Evolutionary conservation across 1,139 yeast genomes (phyloP).

Genomic region (Taphrina pruni): DNA sequence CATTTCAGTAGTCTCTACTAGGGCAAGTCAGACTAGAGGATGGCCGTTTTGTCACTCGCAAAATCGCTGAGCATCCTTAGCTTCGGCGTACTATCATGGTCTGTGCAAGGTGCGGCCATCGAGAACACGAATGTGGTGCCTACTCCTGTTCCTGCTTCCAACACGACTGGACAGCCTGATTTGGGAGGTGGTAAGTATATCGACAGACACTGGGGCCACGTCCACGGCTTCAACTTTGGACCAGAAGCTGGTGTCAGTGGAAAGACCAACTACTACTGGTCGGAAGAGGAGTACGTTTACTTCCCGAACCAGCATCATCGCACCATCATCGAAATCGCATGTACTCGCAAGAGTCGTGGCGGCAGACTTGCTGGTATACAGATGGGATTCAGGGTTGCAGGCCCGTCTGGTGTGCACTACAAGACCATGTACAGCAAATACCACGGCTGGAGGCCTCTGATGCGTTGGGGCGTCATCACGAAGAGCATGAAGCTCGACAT

Average conservation of each 20-base stretch:
- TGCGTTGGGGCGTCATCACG: not conserved
- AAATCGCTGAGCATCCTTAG: too few species aligned
- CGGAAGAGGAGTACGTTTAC: not conserved
- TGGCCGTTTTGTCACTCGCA: too few species aligned
- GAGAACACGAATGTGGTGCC: not conserved
- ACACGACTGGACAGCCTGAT: not conserved
- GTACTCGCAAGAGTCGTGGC: not conserved
- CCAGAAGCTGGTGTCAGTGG: conserved; percentile 2
- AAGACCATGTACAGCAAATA: not conserved
- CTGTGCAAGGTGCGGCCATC: too few species aligned
- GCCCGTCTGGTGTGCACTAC: not conserved
- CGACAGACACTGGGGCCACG: conserved; percentile 7
- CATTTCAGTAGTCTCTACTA: too few species aligned
- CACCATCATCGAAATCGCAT: not conserved
- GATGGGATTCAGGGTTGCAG: not conserved
- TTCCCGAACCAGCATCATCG: not conserved
- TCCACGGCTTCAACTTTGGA: not conserved
- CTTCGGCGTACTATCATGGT: too few species aligned
- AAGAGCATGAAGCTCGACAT: conserved; percentile 5
- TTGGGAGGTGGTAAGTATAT: too few species aligned
- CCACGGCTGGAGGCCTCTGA: not conserved
- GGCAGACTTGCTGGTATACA: conserved; percentile 1
- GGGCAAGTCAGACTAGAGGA: too few species aligned
- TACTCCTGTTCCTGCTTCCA: not conserved
- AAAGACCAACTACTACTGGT: not conserved